phyloP scores from a whole-genome alignment of 306 rosid genomes.

The Lathyrus tuberosus region DNA sequence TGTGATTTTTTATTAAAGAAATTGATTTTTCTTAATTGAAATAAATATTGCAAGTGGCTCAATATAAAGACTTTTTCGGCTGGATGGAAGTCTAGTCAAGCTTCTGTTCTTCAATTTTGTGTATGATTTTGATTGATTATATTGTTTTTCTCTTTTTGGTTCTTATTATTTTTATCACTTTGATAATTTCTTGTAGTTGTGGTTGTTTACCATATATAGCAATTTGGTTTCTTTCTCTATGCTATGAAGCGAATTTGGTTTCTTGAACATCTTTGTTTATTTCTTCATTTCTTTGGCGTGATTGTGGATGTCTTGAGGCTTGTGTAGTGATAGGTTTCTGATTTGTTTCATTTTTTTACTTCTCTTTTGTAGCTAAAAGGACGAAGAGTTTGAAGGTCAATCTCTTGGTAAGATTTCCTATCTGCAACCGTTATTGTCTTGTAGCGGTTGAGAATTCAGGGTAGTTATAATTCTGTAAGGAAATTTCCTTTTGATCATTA shows the following conservation, averaged over 20 bases:
- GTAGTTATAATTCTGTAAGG: conserved; percentile 49
- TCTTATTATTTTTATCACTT: background rate
- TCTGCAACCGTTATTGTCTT: conserved; percentile 45
- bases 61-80: conserved; percentile 20
- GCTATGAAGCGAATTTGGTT: conserved; percentile 30
- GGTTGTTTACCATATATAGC: background rate
- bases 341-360: conserved; percentile 35
- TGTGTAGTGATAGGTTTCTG: conserved; percentile 30
- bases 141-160: conserved; percentile 16
- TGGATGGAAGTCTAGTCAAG: conserved; percentile 15
- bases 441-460: conserved; percentile 48
- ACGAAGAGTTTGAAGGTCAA: conserved; percentile 42
- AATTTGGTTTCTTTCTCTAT: conserved; percentile 27
- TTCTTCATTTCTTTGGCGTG: conserved; percentile 9
- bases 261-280: conserved; percentile 13
- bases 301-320: conserved; percentile 30
- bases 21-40: conserved; percentile 7
- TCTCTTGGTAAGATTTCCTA: conserved; percentile 43
- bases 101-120: conserved; percentile 26
- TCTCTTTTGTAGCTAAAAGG: conserved; percentile 45
- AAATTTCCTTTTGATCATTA: conserved; percentile 57
- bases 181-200: background rate
- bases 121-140: background rate
- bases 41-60: conserved; percentile 17
- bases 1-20: conserved; percentile 5